Base-by-base conservation (phyloP, 176 grass and related monocot genomes). In the Chloris gayana region DNA sequence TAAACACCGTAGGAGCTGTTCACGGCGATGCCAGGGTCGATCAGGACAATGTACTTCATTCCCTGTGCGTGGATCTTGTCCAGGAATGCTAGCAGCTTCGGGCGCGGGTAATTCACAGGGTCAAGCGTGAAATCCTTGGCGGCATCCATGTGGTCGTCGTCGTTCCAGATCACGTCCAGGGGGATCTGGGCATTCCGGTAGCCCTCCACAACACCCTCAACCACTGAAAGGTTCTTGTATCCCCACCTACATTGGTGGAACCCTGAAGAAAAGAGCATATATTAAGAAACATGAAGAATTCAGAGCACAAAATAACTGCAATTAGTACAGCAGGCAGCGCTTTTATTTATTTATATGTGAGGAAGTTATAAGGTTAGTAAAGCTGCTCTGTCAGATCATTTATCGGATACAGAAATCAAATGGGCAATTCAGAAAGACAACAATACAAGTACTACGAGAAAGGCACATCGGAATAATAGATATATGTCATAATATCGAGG, bases 231-330 rank as follows among this genome's bases (percentile, higher is more conserved):
- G 49, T 98, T 98, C 64, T 89, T 83, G 69, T 98, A 98, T 51
- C 95, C 95, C 95, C 95, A 98, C 67, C 95, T 92, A 34, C 95
- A 98, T 80, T 98, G 92, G 74, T 98, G 92, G 74, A 98, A 98
- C 22, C 95, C 95, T 98, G 89, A 67, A 69, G 42, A 58, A 39
- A 68, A 21, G 19, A 64, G 22, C 11, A 7, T 35, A 1, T n/a
- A 77, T 17, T 83, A 9, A 82, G 22, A 65, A 0, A 33, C 6
- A 8, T 56, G 67, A 21, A 21, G 10, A 46, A 46, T 76, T 26
- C 82, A 76, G 0, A 2, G 56, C 58, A 27, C 6, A 42, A 35
- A 37, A 35, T 38, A 67, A 11, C 8, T 45, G n/a, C 39, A 27
- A 19, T 31, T 77, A 4, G 9, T 29, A 44, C 25, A 24, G 5